These are phyloP conservation scores for Bacidia rubella DNA, from an alignment of 495 filamentous ascomycete genomes.

Conservation along the genomic window DNA sequence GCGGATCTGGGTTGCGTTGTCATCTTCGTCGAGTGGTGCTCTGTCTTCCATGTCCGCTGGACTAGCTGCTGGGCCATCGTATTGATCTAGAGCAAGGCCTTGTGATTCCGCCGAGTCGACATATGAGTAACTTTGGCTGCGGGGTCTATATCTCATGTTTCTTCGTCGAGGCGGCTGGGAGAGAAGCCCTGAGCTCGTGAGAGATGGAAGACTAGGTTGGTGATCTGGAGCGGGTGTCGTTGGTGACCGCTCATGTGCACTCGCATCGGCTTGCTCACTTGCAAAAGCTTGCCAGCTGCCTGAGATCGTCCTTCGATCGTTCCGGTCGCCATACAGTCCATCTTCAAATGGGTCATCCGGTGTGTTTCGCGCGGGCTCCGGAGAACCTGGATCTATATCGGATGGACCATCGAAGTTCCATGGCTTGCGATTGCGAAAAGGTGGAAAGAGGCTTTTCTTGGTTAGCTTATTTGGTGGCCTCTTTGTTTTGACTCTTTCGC, in stretches of 20 bases:
- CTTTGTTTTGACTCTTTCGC: not conserved
- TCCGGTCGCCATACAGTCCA: slow-evolving; percentile 3
- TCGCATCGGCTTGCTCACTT: not conserved
- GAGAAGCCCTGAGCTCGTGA: slow-evolving; percentile 2
- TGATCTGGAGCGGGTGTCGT: not conserved
- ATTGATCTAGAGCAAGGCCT: not conserved
- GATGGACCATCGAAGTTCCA: slow-evolving; percentile 9
- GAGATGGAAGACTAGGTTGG: not conserved
- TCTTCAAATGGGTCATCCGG: not conserved
- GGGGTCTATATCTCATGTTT: slow-evolving; percentile 12
- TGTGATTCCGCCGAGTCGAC: slow-evolving; percentile 7
- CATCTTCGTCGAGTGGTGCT: not conserved
- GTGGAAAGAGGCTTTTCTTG: not conserved
- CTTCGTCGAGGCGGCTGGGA: slow-evolving; percentile 10
- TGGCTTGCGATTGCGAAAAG: not conserved
- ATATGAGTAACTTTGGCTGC: slow-evolving; percentile 16
- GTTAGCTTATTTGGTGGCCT: not conserved
- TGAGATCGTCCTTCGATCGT: slow-evolving; percentile 8
- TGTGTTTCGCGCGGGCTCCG: not conserved
- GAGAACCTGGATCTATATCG: not conserved
- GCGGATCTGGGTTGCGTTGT: not conserved
- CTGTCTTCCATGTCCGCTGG: not conserved
- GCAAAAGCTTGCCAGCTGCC: slow-evolving; percentile 4
- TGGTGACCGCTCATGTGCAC: not conserved
- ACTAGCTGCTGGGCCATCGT: not conserved